Evolutionary conservation across 495 filamentous ascomycete species (phyloP), one percentile per base, ranked within the genome.

Genomic region (Hypomontagnella submonticulosa): DNA sequence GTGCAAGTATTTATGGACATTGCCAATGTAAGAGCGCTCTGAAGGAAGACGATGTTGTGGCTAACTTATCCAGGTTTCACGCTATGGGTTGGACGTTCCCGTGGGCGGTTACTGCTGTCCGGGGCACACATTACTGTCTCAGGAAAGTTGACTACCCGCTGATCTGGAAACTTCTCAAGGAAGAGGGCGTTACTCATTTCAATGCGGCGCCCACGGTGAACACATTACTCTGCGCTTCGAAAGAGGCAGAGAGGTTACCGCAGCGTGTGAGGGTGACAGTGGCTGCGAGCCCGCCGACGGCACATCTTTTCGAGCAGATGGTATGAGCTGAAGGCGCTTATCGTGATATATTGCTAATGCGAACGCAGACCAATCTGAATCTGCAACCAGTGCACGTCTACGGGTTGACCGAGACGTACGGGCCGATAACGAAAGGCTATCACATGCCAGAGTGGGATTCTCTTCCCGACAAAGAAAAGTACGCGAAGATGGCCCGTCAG

Each of bases 161-260:
- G 55, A 97, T 99, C 58, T 99, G 95, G 95, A 79, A 81, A 36
- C 74, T 98, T 6, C 80, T 99, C 19, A 94, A 92, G 70, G 81
- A 90, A 36, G 91, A 97, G 71, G 78, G 83, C 10, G 88, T 98
- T 56, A 98, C 92, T 4, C 95, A 99, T 77, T 98, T 93, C 82
- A 94, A 92, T 71, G 95, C 95, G 4, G 95, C 95, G 4, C 95
- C 95, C 11, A 99, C 95, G 2, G 95, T 99, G 43, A 97, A 97
- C 76, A 99, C 93, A 0, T 78, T 98, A 1, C 86, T 99, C 6
- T 97, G 95, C 75, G 87, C 87, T 32, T 83, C 88, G 0, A 77
- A 84, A 37, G 85, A 91, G 68, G 95, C 95, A 2, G 85, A 84
- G 60, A 77, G 64, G 47, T 80, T 98, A 4, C 82, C 88, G 1